Percentiles rank a stretch among this genome's conserved stretches.
Conservation (phyloP, 1,284 basidiomycete genomes). For the Coniferiporia sulphurascens region DNA sequence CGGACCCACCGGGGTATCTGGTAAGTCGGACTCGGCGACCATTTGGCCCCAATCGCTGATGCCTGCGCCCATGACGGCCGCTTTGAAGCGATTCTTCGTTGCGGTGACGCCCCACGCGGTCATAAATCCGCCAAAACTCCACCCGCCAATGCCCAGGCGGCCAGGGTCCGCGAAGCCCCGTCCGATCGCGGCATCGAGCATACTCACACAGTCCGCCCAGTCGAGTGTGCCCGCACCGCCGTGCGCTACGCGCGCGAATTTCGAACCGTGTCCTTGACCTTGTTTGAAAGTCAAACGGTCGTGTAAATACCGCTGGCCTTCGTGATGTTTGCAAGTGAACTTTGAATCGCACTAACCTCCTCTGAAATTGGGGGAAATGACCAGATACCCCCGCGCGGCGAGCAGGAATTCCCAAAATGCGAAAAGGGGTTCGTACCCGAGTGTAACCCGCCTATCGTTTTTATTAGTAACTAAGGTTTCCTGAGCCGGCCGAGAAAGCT, state of each 20-base stretch:
- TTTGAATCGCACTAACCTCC: conserved; percentile 16
- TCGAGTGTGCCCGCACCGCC: conserved; percentile 20
- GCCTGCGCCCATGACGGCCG: conserved; percentile 21
- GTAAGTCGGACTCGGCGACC: conserved; percentile 16
- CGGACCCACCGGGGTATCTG: conserved; percentile 17
- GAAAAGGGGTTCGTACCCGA: conserved; percentile 12
- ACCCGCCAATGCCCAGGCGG: conserved; percentile 21
- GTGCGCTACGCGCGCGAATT: conserved; percentile 19
- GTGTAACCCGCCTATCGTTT: neutral
- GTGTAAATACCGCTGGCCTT: neutral
- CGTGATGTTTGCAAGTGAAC: neutral
- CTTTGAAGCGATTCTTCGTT: conserved; percentile 21
- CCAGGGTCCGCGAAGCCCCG: conserved; percentile 18
- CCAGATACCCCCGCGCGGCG: conserved; percentile 19
- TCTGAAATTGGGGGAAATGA: conserved; percentile 21
- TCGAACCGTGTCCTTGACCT: conserved; percentile 20
- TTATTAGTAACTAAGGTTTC: neutral
- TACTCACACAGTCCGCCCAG: conserved; percentile 21
- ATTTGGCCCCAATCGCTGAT: conserved; percentile 21
- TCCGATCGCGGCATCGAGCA: conserved; percentile 20
- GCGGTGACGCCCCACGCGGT: conserved; percentile 22
- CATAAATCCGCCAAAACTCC: conserved; percentile 23
- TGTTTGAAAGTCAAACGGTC: neutral
- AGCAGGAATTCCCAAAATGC: conserved; percentile 12
- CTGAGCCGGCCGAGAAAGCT: neutral